A percentile compares a stretch with the other conserved stretches of the same genome.
phyloP scores from a whole-genome alignment of 306 rosid genomes.

The Rosa chinensis region DNA sequence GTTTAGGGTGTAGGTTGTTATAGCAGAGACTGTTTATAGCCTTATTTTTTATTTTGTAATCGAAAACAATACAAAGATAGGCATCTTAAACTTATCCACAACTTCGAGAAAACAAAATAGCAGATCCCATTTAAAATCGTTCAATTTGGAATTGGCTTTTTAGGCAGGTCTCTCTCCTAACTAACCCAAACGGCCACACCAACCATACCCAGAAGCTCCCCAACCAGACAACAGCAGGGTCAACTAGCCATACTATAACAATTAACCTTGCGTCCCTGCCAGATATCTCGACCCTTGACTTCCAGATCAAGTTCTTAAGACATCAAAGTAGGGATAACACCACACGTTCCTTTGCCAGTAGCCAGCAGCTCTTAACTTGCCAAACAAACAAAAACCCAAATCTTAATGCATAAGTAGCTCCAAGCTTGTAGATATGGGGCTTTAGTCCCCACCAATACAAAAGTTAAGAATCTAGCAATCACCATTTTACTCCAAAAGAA shows the following conservation, averaged over 20 bases:
- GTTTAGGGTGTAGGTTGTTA: background rate
- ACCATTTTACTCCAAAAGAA: background rate
- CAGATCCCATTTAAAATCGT: background rate
- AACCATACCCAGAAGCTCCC: background rate
- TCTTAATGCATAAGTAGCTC: background rate
- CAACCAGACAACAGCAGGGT: background rate
- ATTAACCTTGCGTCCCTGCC: conserved; percentile 1
- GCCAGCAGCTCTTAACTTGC: background rate
- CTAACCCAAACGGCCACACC: background rate
- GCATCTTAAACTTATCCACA: background rate
- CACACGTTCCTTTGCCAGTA: conserved; percentile 2
- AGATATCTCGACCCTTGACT: conserved; percentile 27
- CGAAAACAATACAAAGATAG: no score
- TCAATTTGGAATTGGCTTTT: background rate
- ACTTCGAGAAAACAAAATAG: background rate
- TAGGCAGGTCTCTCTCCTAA: background rate
- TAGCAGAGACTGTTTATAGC: background rate
- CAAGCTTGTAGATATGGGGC: background rate
- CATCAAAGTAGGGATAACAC: background rate
- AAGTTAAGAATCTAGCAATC: background rate
- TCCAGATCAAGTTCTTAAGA: background rate
- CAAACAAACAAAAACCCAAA: background rate
- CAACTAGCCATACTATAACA: background rate
- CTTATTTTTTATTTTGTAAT: background rate
- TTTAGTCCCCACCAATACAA: background rate